Percentiles rank a stretch among this genome's conserved stretches.
phyloP scores from a whole-genome alignment of 768 basidiomycete species.

The Auricularia auricula-judae region DNA sequence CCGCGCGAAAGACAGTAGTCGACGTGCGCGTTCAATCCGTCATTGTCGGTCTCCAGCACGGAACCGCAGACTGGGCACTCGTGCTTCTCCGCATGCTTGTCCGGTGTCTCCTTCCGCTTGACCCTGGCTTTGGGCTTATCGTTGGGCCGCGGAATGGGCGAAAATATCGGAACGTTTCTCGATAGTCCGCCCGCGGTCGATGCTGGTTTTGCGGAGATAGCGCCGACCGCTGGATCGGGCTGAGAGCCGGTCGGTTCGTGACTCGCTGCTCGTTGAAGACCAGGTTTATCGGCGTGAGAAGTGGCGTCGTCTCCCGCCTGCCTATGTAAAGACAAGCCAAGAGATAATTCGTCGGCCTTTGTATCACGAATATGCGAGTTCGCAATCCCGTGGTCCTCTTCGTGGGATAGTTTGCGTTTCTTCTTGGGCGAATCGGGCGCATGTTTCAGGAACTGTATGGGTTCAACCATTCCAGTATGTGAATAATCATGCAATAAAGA shows the following conservation, averaged over 20 bases:
- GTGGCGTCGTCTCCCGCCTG: background rate
- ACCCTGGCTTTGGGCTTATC: background rate
- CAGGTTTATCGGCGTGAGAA: background rate
- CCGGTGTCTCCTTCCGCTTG: constrained; percentile 12
- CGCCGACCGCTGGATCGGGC: constrained; percentile 3
- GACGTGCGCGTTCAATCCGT: constrained; percentile 73
- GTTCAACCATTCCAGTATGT: background rate
- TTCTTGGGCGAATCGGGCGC: background rate
- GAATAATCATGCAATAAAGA: background rate
- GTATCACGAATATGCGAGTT: background rate
- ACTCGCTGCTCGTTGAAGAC: constrained; percentile 3
- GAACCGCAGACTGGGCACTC: constrained; percentile 66
- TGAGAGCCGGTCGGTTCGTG: constrained; percentile 8
- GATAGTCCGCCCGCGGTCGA: constrained; percentile 16
- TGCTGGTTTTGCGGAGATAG: constrained; percentile 1
- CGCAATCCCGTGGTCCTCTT: background rate
- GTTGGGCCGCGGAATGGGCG: background rate
- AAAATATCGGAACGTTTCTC: background rate
- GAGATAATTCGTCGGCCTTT: too few species aligned
- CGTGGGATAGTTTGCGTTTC: background rate
- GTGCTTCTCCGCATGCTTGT: constrained; percentile 15
- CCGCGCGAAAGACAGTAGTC: constrained; percentile 79
- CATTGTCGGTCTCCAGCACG: constrained; percentile 56
- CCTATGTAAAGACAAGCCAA: too few species aligned
- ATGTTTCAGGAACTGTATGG: background rate